These are phyloP conservation scores for Nephelium lappaceum DNA, from an alignment of 345 rosid species.

Conservation along the genomic window DNA sequence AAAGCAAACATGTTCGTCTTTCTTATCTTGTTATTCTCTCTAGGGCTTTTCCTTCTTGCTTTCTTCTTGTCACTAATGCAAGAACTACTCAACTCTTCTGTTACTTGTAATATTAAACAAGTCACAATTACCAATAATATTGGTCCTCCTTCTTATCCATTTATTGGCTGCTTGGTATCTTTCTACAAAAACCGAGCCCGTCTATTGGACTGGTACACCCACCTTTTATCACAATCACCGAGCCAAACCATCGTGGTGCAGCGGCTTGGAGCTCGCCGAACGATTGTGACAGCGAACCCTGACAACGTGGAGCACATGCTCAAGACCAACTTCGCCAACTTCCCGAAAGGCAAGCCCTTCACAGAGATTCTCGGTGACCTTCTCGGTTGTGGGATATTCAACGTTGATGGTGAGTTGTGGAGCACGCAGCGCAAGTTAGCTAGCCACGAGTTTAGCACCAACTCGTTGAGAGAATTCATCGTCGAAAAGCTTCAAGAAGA, in stretches of 20 bases:
- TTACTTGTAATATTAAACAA: neutral
- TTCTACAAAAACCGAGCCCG: conserved; percentile 64
- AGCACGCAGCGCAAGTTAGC: conserved; percentile 65
- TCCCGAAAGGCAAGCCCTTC: conserved; percentile 86
- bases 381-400: conserved; percentile 82
- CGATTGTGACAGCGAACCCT: conserved; percentile 70
- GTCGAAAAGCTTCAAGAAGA: conserved; percentile 51
- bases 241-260: conserved; percentile 53
- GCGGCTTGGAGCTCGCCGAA: conserved; percentile 59
- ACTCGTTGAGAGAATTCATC: conserved; percentile 57
- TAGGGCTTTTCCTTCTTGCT: conserved; percentile 24
- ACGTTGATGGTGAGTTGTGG: conserved; percentile 82
- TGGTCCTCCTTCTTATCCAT: conserved; percentile 56
- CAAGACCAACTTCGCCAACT: conserved; percentile 62
- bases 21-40: neutral
- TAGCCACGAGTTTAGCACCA: conserved; percentile 75
- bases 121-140: neutral
- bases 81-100: neutral
- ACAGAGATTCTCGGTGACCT: conserved; percentile 76
- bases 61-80: neutral
- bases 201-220: conserved; percentile 77
- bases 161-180: conserved; percentile 66
- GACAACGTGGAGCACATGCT: conserved; percentile 72
- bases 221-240: conserved; percentile 58
- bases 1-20: conserved; percentile 3